Conservation (phyloP, 805 yeast species). For the Alloascoidea hylecoeti region DNA sequence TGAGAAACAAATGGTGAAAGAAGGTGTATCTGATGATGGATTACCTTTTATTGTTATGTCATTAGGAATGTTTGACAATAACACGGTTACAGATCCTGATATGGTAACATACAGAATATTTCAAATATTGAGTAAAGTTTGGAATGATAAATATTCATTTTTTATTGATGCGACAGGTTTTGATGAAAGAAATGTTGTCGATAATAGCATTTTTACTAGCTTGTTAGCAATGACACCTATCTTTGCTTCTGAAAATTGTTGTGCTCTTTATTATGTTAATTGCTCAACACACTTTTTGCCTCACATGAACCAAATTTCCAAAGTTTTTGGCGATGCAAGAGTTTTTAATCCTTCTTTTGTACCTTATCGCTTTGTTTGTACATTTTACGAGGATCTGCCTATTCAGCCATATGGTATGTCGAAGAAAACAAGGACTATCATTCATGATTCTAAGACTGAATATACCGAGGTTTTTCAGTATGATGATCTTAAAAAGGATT, state of each 20-base stretch:
- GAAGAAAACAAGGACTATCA: not conserved
- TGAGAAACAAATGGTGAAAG: conserved; percentile 37
- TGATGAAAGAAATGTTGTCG: conserved; percentile 15
- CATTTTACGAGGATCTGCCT: not conserved
- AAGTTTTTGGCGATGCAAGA: not conserved
- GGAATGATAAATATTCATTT: conserved; percentile 52
- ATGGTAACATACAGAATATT: conserved; percentile 42
- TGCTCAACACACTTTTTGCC: not conserved
- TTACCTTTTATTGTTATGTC: conserved; percentile 47
- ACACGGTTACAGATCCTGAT: conserved; percentile 25
- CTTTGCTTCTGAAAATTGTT: not conserved
- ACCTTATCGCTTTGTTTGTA: not conserved
- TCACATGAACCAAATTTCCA: not conserved
- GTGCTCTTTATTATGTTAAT: not conserved
- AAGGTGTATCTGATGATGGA: conserved; percentile 60
- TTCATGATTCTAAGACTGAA: not conserved
- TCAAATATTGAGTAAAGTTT: conserved; percentile 52
- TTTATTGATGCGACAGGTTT: conserved; percentile 62
- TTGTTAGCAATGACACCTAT: not conserved
- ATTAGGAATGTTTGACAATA: conserved; percentile 21
- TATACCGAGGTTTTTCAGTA: not conserved
- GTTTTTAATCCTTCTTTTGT: not conserved
- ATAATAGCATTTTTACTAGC: conserved; percentile 7
- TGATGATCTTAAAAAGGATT: not conserved
- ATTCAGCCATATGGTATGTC: not conserved